Base-by-base conservation (phyloP, 768 basidiomycete species). In the Wakefieldia striispora region DNA sequence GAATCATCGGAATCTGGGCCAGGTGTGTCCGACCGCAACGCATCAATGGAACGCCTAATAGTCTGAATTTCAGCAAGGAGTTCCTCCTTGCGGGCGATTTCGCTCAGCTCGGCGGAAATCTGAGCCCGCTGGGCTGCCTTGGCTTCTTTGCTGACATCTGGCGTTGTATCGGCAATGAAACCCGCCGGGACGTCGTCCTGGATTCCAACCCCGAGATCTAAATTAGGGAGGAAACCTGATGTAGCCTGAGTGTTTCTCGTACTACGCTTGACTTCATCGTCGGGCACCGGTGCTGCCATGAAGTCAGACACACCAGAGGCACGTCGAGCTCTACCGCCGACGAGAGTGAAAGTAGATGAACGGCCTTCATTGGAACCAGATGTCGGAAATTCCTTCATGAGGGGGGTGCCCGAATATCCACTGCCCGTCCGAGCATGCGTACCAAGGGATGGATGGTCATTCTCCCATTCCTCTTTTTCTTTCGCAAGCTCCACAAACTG, bases 401-500 rank as follows among this genome's bases (percentile, higher is more conserved):
- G 70, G 31, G 84, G 84, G 27, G 76, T 73, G 48, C 72, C 78
- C 17, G 88, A 88, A 40, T 80, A 69, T 31, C 75, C 78, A 57
- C 86, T 90, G 46, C 81, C 79, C 29, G 79, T 70, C 14, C 88
- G 76, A 31, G 73, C 81, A 65, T 88, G 81, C 60, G 75, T 82
- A 49, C 69, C 61, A 48, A 82, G 70, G 36, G 78, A 73, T 5
- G 88, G 86, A 62, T 97, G 91, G 41, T 89, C 84, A 57, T 77
- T 83, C 63, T 95, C 93, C 95, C 95, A 97, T 49, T 86, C 82
- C 34, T 79, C 79, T 45, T 85, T 82, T 64, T 97, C 93, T 38
- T 74, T 73, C 23, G 80, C 73, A 36, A 91, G 70, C 49, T 70
- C 77, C 11, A 73, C 76, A 66, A 95, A 83, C 40, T 83, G 74